A percentile compares a stretch with the other conserved stretches of the same genome.
These are phyloP conservation scores for Inosperma sp. DNA, from an alignment of 768 basidiomycete species.

Conservation along the genomic window DNA sequence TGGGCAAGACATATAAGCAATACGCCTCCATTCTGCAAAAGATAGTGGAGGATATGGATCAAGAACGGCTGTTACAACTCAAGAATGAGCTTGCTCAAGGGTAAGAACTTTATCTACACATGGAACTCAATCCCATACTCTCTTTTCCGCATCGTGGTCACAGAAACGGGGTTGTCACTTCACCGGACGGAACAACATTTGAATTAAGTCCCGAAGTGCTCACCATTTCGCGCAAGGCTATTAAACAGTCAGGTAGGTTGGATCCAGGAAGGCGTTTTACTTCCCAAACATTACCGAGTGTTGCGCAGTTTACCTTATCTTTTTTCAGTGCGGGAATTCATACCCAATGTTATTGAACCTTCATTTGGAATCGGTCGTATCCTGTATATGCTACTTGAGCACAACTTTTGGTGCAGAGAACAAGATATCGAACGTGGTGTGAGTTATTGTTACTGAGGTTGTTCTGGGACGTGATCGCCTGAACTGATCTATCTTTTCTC, in stretches of 20 bases:
- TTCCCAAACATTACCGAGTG: neutral
- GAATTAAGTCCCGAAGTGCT: constrained; percentile 68
- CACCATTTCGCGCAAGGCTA: constrained; percentile 75
- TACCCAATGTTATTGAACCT: constrained; percentile 97
- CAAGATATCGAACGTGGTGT: constrained; percentile 88
- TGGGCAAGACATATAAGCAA: constrained; percentile 87
- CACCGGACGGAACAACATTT: constrained; percentile 62
- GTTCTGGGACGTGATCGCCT: neutral
- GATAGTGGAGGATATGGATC: constrained; percentile 59
- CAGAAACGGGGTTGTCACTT: constrained; percentile 53
- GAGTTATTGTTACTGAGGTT: constrained; percentile 32
- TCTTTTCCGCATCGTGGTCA: neutral
- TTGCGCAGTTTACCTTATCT: constrained; percentile 9
- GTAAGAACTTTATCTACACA: constrained; percentile 39
- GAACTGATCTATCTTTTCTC: constrained; percentile 1
- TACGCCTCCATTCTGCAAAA: constrained; percentile 68
- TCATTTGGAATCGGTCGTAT: constrained; percentile 98
- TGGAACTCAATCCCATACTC: too few species aligned
- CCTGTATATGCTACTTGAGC: constrained; percentile 89
- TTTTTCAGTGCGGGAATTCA: constrained; percentile 81
- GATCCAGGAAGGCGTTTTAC: neutral
- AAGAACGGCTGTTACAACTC: constrained; percentile 58
- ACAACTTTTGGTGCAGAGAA: constrained; percentile 93
- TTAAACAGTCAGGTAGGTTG: constrained; percentile 78
- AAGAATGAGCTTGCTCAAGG: constrained; percentile 72